These are phyloP conservation scores for Dendrocalamus latiflorus DNA, from an alignment of 202 grass and related monocot genomes.

Conservation along the genomic window DNA sequence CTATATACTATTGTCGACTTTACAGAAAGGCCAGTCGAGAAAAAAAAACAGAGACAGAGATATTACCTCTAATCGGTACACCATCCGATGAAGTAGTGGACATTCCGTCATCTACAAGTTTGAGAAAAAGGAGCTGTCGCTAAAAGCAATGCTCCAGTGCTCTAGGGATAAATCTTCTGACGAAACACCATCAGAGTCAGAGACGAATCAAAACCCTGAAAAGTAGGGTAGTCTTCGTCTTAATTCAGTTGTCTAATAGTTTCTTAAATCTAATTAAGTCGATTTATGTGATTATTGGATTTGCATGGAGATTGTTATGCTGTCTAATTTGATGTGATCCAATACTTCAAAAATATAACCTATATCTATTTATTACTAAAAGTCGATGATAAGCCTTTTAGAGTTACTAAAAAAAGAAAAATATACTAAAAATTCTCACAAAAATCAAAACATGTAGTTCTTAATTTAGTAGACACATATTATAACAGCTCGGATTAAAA, in stretches of 20 bases:
- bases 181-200: not conserved
- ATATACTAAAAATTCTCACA: too few relatives aligned
- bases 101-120: not conserved
- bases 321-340: not conserved
- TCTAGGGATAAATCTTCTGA: not conserved
- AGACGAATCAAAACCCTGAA: not conserved
- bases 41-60: not conserved
- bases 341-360: not conserved
- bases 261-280: not conserved
- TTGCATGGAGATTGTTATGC: not conserved
- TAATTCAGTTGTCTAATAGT: not conserved
- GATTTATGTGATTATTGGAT: not conserved
- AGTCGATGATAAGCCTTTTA: too few relatives aligned
- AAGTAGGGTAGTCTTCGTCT: not conserved
- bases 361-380: too few relatives aligned
- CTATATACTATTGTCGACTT: not conserved
- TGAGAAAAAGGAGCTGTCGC: not conserved
- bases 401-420: too few relatives aligned
- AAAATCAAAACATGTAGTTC: too few relatives aligned
- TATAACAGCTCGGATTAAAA: too few relatives aligned
- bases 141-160: not conserved
- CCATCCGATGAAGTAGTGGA: not conserved
- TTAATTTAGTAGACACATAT: too few relatives aligned
- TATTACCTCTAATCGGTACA: not conserved
- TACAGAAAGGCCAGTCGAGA: not conserved